Evolutionary conservation across 2,329 filamentous ascomycete genomes (phyloP).

Genomic region (Xylariaceae sp.): DNA sequence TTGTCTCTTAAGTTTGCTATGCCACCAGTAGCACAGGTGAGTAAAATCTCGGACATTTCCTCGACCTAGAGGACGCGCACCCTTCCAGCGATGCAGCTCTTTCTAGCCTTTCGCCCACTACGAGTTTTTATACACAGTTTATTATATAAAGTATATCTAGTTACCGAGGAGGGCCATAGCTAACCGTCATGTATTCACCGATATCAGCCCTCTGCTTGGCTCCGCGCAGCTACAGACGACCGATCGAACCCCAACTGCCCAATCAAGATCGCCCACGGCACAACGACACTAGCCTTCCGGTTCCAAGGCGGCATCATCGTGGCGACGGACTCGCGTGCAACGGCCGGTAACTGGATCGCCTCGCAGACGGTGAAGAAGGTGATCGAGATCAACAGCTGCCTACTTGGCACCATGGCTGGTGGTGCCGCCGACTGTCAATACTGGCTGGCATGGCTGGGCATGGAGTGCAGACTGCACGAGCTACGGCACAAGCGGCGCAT

Average conservation of each 20-base stretch:
- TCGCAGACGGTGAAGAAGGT: conserved; percentile 99
- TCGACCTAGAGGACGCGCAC: not conserved
- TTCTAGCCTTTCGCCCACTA: not conserved
- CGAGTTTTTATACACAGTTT: not conserved
- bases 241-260: conserved; percentile 93
- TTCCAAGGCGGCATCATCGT: conserved; percentile 99
- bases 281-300: conserved; percentile 93
- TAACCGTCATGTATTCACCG: conserved; percentile 10
- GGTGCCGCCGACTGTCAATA: conserved; percentile 99
- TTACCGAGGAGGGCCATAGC: not conserved
- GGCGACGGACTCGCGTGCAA: conserved; percentile 93
- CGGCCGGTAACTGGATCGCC: conserved; percentile 98
- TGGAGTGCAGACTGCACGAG: conserved; percentile 98
- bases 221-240: conserved; percentile 95
- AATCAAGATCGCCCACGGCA: conserved; percentile 99
- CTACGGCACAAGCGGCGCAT: conserved; percentile 98
- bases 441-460: conserved; percentile 97
- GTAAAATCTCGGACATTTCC: conserved; percentile 28
- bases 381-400: conserved; percentile 92
- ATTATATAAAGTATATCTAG: not conserved
- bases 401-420: conserved; percentile 96
- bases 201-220: conserved; percentile 77
- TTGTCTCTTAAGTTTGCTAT: conserved; percentile 92
- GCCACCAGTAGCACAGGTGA: conserved; percentile 83
- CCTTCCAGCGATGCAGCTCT: not conserved